These are phyloP conservation scores for Tuber brumale DNA, from an alignment of 495 filamentous ascomycete genomes.

Conservation along the genomic window DNA sequence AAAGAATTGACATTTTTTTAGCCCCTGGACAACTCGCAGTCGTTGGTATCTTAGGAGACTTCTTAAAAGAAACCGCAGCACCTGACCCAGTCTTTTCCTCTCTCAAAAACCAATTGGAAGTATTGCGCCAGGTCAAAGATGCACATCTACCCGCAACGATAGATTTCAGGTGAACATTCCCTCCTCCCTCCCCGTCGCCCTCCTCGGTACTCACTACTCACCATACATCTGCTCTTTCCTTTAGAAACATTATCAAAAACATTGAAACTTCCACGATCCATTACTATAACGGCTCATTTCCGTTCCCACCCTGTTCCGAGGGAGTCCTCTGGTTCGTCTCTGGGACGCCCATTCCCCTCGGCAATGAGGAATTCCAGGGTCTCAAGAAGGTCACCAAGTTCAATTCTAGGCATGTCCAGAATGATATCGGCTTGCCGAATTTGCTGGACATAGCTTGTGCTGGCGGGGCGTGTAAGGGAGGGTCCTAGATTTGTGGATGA, in stretches of 20 bases:
- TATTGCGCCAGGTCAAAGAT: not conserved
- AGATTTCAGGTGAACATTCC: not conserved
- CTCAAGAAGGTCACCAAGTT: conserved; percentile 57
- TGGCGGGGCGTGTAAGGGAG: not conserved
- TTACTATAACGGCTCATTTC: conserved; percentile 58
- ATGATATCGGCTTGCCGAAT: conserved; percentile 8
- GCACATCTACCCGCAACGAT: not conserved
- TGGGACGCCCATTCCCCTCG: conserved; percentile 49
- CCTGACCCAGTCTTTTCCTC: not conserved
- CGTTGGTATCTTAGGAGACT: conserved; percentile 55
- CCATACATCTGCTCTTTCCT: not conserved
- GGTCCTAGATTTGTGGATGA: not conserved
- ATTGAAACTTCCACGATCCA: conserved; percentile 13
- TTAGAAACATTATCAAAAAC: conserved; percentile 16
- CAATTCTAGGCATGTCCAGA: conserved; percentile 58
- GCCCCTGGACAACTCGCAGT: conserved; percentile 46
- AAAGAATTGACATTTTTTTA: not conserved
- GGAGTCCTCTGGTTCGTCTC: conserved; percentile 55
- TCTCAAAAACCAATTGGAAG: not conserved
- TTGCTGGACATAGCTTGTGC: not conserved
- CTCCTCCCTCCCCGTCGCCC: not conserved
- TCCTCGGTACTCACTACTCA: not conserved
- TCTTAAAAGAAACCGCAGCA: conserved; percentile 29
- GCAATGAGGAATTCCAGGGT: conserved; percentile 49
- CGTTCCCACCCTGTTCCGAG: conserved; percentile 63